phyloP scores from a whole-genome alignment of 148 eudicot species.

The Rhododendron henanense region DNA sequence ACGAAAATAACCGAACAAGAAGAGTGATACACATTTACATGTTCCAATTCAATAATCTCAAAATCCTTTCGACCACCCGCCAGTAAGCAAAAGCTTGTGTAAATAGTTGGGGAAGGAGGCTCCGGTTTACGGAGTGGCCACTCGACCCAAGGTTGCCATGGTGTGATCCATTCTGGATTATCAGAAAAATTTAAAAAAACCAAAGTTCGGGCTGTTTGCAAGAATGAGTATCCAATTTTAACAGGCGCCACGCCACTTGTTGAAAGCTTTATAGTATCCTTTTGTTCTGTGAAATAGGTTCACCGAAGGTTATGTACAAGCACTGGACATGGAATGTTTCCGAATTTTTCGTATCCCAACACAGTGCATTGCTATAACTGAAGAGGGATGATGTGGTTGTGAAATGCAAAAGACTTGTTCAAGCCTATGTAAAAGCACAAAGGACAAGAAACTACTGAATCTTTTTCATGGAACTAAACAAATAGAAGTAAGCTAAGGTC shows the following conservation, averaged over 20 bases:
- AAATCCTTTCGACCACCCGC: neutral
- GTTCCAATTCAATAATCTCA: neutral
- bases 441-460: too few relatives aligned
- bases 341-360: neutral
- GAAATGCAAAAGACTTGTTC: too few relatives aligned
- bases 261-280: neutral
- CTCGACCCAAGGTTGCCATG: neutral
- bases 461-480: too few relatives aligned
- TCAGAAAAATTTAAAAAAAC: neutral
- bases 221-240: neutral
- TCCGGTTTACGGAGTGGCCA: neutral
- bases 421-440: too few relatives aligned
- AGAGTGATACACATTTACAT: neutral
- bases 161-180: neutral
- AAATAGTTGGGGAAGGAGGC: neutral
- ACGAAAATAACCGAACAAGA: neutral
- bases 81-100: neutral
- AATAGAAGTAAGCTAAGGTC: too few relatives aligned
- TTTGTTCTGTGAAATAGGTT: neutral
- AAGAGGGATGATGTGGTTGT: too few relatives aligned
- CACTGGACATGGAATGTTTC: neutral
- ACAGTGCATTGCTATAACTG: too few relatives aligned
- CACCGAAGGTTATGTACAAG: neutral
- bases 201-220: neutral
- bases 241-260: neutral